Percentiles rank a stretch among this genome's conserved stretches.
These are phyloP conservation scores for Kwoniella sp. DNA, from an alignment of 768 basidiomycete genomes.

Conservation along the genomic window DNA sequence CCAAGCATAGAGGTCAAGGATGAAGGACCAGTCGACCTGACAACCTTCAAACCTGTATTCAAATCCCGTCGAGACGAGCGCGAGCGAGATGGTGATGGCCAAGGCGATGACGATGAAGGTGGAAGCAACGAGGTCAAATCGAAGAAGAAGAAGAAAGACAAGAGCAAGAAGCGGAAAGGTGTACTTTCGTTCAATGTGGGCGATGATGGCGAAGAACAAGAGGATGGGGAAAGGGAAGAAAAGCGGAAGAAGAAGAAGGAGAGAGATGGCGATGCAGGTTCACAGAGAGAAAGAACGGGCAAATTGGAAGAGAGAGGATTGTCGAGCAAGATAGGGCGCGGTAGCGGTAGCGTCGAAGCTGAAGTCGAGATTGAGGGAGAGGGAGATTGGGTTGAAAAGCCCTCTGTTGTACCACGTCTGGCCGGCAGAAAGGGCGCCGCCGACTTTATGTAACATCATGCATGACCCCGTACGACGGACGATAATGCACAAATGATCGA, in stretches of 20 bases:
- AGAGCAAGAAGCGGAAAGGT: slow-evolving; percentile 60
- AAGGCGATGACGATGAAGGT: slow-evolving; percentile 5
- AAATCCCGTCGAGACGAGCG: slow-evolving; percentile 52
- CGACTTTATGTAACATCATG: slow-evolving; percentile 66
- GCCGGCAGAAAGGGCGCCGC: slow-evolving; percentile 70
- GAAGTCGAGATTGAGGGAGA: slow-evolving; percentile 27
- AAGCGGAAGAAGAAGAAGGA: slow-evolving; percentile 58
- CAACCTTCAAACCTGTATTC: slow-evolving; percentile 89
- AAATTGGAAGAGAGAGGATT: background rate
- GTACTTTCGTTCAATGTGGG: slow-evolving; percentile 73
- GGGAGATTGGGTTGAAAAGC: slow-evolving; percentile 50
- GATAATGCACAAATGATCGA: too few relatives aligned
- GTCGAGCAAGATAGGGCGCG: background rate
- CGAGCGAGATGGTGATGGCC: too few relatives aligned
- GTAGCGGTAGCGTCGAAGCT: too few relatives aligned
- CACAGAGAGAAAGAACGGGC: slow-evolving; percentile 1
- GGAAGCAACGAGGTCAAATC: slow-evolving; percentile 42
- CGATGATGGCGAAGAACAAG: slow-evolving; percentile 58
- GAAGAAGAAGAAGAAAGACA: slow-evolving; percentile 61
- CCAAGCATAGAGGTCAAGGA: slow-evolving; percentile 33
- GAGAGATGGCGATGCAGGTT: slow-evolving; percentile 58
- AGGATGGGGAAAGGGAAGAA: slow-evolving; percentile 46
- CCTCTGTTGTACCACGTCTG: slow-evolving; percentile 36
- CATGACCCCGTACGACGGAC: too few relatives aligned
- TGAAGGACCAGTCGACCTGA: slow-evolving; percentile 60